phyloP scores from a whole-genome alignment of 2,329 filamentous ascomycete genomes.

The Aspergillus bombycis region DNA sequence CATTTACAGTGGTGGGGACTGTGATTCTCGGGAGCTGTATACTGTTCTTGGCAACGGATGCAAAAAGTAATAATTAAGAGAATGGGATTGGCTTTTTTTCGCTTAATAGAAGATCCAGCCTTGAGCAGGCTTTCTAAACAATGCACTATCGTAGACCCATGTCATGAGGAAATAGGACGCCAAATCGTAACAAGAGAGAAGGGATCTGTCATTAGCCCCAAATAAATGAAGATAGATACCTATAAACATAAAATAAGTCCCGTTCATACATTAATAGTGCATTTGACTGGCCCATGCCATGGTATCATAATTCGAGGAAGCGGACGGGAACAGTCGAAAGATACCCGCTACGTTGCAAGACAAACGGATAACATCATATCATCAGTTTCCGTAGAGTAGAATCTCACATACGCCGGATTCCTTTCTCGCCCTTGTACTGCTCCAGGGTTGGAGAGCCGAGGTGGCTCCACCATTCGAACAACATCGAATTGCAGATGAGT shows the following conservation, averaged over 20 bases:
- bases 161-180: neutral
- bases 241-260: neutral
- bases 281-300: constrained; percentile 13
- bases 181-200: neutral
- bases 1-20: constrained; percentile 54
- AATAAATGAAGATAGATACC: neutral
- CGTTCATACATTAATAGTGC: constrained; percentile 6
- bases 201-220: neutral
- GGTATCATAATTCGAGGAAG: constrained; percentile 14
- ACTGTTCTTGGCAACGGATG: constrained; percentile 47
- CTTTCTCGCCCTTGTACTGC: constrained; percentile 80
- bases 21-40: constrained; percentile 50
- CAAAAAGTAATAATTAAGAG: constrained; percentile 11
- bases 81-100: neutral
- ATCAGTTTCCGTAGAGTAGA: neutral
- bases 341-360: neutral
- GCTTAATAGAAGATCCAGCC: neutral
- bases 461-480: constrained; percentile 96
- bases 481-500: constrained; percentile 95
- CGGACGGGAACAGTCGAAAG: neutral
- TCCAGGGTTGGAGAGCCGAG: constrained; percentile 75
- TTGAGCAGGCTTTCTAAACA: neutral
- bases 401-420: constrained; percentile 79
- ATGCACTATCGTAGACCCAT: neutral
- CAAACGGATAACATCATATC: neutral